Base-by-base conservation (phyloP, 2,329 filamentous ascomycete species). In the Rhexocercosporidium sp. region DNA sequence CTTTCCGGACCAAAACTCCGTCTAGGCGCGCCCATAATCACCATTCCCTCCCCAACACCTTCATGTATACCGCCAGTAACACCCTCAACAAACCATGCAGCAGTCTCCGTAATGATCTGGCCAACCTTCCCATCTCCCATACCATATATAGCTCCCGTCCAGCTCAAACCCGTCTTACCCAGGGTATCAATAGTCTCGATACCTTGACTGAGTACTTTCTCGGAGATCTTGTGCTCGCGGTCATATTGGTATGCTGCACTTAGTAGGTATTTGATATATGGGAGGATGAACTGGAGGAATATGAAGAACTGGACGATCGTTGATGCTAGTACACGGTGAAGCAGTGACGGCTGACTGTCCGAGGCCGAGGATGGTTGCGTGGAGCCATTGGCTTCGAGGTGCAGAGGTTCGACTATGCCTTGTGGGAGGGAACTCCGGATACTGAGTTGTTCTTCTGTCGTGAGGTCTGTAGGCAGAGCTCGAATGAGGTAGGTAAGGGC, bases 41-140 rank as follows among this genome's bases (percentile, higher is more conserved):
- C 75, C 76, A 88, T 80, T 0, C 86, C 86, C 68, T 88, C 83
- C 1, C 82, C 83, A 41, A 85, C 80, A 6, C 91, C 89, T 71
- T 92, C 88, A 72, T 88, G 87, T 49, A 93, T 80, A 0, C 91
- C 91, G 16, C 88, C 89, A 1, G 87, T 84, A 60, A 93, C 79
- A 22, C 88, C 86, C 69, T 89, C 84, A 1, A 91, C 77, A 73
- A 88, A 84, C 87, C 90, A 93, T 3, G 84, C 76, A 2, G 84
- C 82, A 11, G 86, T 74, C 37, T 86, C 85, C 20, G 84, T 82
- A 25, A 92, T 75, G 3, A 82, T 80, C 68, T 87, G 83, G 0
- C 89, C 88, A n/a, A 91, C 79, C 67, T 83, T 86, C 0, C 90
- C 90, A 67, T 91, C 87, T 25, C 89, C 86, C 78, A 91, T 83